Evolutionary conservation across 768 basidiomycete species (phyloP), one percentile per base, ranked within the genome.

Genomic region (Kwoniella sp.): DNA sequence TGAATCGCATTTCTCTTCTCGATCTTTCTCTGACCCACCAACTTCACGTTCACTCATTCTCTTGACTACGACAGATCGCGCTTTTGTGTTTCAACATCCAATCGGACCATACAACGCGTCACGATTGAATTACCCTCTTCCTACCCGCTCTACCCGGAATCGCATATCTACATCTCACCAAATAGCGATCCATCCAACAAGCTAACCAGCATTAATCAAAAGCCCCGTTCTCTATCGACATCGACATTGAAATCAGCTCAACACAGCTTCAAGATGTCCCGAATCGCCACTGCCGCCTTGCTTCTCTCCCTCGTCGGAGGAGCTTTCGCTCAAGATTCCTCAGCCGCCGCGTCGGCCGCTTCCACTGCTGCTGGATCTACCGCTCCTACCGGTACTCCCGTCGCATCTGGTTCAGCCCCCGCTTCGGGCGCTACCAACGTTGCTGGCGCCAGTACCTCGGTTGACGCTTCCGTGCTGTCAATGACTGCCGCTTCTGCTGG

Each of bases 381-480:
- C 33, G 30, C 58, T 21, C 44, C 58, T 17, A 33, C 60, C 6
- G 55, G 58, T 10, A 53, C 55, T 5, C 21, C 64, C 0, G 24
- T 57, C 2, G 50, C 68, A 22, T 54, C 53, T 9, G 47, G 40
- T 4, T 56, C 65, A 17, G 59, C 60, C 17, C 30, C 67, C 10
- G 52, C 46, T 36, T 29, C 63, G 2, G 57, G 44, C 27, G 48
- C 51, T 24, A 56, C 49, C 40, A 44, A 44, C 9, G 25, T 51
- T 17, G 63, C 48, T 50, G 57, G 51, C 46, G 44, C 56, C 52
- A 17, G 55, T 37, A 24, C 59, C 54, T 19, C 25, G 27, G 50
- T 69, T 26, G 65, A 68, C 57, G 46, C 72, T 9, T 57, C 58
- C 33, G 29, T 73, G 9, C 17, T 64, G 21, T 40, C 29, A 58